Evolutionary conservation across 257 asterid species (phyloP).

Genomic region (Solanum chilense): DNA sequence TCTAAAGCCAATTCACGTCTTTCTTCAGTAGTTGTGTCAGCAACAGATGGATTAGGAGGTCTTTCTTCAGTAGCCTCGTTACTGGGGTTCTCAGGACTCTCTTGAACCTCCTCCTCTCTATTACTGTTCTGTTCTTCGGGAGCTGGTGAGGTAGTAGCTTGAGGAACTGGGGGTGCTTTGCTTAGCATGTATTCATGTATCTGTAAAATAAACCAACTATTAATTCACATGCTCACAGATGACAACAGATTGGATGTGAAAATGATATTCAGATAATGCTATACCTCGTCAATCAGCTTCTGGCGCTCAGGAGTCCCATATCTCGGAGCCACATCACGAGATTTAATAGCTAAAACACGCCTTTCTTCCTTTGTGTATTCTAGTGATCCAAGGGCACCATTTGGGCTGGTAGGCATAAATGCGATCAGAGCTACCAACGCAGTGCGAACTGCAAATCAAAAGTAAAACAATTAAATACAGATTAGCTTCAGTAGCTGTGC

Average conservation of each 20-base stretch:
- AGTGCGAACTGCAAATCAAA: constrained; percentile 59
- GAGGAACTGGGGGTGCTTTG: constrained; percentile 53
- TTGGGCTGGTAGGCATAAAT: constrained; percentile 87
- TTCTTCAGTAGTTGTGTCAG: constrained; percentile 23
- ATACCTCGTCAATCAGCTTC: constrained; percentile 72
- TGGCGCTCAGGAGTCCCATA: constrained; percentile 69
- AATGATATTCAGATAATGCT: not conserved
- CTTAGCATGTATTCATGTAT: constrained; percentile 74
- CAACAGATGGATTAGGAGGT: constrained; percentile 13
- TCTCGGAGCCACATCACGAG: constrained; percentile 63
- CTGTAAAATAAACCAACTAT: constrained; percentile 16
- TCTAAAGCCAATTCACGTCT: constrained; percentile 18
- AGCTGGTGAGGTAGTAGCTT: constrained; percentile 14
- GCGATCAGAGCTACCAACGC: constrained; percentile 89
- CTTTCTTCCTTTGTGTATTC: constrained; percentile 80
- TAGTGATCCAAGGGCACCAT: constrained; percentile 83
- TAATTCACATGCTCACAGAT: not conserved
- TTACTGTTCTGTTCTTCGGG: constrained; percentile 19
- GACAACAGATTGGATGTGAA: not conserved
- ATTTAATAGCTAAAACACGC: constrained; percentile 62
- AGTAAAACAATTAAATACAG: not conserved
- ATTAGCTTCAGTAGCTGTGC: not conserved
- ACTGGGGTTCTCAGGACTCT: constrained; percentile 10
- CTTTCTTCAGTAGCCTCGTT: constrained; percentile 24
- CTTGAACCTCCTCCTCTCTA: constrained; percentile 20